These are phyloP conservation scores for Secale cereale DNA, from an alignment of 176 grass and related monocot species.

Conservation along the genomic window DNA sequence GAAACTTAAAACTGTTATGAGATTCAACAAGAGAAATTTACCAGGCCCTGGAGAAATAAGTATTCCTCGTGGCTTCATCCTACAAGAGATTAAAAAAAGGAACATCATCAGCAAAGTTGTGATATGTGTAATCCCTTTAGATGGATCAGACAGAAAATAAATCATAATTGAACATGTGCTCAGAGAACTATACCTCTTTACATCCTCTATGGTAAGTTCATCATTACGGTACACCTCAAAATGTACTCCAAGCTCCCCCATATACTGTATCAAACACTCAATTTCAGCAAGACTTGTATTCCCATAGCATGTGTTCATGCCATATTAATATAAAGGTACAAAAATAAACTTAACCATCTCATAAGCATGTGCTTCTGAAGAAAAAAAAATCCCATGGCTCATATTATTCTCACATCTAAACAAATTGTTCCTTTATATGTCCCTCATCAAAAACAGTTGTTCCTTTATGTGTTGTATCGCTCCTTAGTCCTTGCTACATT, in stretches of 20 bases:
- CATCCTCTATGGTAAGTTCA: constrained; percentile 85
- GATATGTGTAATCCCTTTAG: background rate
- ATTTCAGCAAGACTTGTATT: constrained; percentile 14
- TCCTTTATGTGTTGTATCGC: background rate
- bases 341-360: background rate
- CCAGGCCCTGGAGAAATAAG: constrained; percentile 96
- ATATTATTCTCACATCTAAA: background rate
- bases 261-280: constrained; percentile 55
- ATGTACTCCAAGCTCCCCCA: constrained; percentile 84
- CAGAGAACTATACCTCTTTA: constrained; percentile 60
- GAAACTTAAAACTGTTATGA: background rate
- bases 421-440: background rate
- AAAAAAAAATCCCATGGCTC: background rate
- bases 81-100: constrained; percentile 31
- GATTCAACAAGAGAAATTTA: constrained; percentile 29
- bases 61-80: constrained; percentile 85
- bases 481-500: background rate
- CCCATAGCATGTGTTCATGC: background rate
- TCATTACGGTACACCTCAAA: constrained; percentile 95
- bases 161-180: constrained; percentile 6
- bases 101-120: constrained; percentile 1
- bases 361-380: background rate
- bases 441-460: no score
- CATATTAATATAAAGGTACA: background rate
- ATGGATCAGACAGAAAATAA: background rate